Conservation (phyloP, 768 basidiomycete species). For the Tulasnella sp. region DNA sequence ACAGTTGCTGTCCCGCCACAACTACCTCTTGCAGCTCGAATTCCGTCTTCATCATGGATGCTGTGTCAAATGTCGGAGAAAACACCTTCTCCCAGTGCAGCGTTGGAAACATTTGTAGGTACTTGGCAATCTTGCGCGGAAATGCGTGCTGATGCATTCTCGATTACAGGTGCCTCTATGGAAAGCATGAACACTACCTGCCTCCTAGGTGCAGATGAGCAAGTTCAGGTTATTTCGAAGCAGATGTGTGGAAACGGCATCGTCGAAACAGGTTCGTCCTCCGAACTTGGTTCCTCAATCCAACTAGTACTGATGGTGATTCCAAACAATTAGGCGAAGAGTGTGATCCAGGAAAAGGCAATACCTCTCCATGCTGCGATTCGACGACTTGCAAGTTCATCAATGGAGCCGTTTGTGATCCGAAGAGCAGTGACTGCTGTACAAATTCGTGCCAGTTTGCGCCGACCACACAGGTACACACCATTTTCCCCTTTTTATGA, state of each 20-base stretch:
- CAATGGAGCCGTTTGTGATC: constrained; percentile 67
- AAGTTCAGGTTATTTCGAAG: constrained; percentile 45
- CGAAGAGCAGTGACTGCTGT: constrained; percentile 68
- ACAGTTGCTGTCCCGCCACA: constrained; percentile 62
- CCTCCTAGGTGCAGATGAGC: constrained; percentile 49
- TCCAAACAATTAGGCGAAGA: constrained; percentile 51
- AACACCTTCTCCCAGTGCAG: constrained; percentile 68
- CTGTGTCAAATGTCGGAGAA: constrained; percentile 57
- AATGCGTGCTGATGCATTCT: neutral
- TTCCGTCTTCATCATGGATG: constrained; percentile 75
- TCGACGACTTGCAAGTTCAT: constrained; percentile 65
- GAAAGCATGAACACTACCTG: constrained; percentile 54
- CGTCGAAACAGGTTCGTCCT: constrained; percentile 40
- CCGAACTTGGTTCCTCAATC: neutral
- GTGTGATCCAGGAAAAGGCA: constrained; percentile 68
- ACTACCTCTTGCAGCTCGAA: constrained; percentile 53
- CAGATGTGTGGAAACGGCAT: constrained; percentile 81
- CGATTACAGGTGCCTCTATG: constrained; percentile 20
- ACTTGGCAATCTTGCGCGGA: neutral
- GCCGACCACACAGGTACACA: constrained; percentile 39
- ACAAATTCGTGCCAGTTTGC: constrained; percentile 61
- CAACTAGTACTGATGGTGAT: constrained; percentile 27
- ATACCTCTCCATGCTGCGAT: constrained; percentile 65
- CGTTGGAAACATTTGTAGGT: constrained; percentile 76
- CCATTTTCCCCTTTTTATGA: neutral